Evolutionary conservation across 257 asterid genomes (phyloP).

Genomic region (Solanum dulcamara): DNA sequence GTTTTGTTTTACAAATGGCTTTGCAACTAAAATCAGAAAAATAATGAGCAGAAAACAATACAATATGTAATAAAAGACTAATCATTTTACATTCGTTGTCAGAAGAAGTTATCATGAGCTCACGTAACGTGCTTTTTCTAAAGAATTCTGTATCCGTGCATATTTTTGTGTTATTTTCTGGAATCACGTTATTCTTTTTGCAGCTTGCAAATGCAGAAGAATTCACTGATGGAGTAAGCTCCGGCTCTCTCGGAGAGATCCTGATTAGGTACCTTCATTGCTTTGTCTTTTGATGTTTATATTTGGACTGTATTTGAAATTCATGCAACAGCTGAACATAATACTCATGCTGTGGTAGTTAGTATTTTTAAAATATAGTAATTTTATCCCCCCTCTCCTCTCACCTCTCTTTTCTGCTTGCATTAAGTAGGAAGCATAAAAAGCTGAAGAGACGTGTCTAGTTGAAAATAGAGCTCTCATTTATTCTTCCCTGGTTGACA

Average conservation of each 20-base stretch:
- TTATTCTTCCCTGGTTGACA: not conserved
- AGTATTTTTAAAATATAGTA: not conserved
- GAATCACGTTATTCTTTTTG: not conserved
- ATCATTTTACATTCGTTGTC: not conserved
- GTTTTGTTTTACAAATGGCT: not conserved
- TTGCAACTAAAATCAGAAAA: not conserved
- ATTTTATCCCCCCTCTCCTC: not conserved
- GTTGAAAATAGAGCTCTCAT: not conserved
- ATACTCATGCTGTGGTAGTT: not conserved
- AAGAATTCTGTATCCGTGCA: not conserved
- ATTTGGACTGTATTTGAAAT: not conserved
- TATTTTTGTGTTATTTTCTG: not conserved
- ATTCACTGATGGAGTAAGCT: conserved; percentile 69
- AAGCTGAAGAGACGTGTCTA: not conserved
- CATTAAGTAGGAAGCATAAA: not conserved
- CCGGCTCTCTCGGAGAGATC: conserved; percentile 93
- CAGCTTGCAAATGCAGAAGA: conserved; percentile 98
- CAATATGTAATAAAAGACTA: not conserved
- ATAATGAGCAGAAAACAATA: not conserved
- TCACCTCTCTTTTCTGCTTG: not conserved
- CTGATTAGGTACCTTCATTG: conserved; percentile 37
- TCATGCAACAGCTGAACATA: not conserved
- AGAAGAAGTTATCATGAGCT: not conserved
- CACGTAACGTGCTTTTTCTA: not conserved
- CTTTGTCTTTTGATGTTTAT: not conserved